These are phyloP conservation scores for Hypomontagnella submonticulosa DNA, from an alignment of 495 filamentous ascomycete species.

Conservation along the genomic window DNA sequence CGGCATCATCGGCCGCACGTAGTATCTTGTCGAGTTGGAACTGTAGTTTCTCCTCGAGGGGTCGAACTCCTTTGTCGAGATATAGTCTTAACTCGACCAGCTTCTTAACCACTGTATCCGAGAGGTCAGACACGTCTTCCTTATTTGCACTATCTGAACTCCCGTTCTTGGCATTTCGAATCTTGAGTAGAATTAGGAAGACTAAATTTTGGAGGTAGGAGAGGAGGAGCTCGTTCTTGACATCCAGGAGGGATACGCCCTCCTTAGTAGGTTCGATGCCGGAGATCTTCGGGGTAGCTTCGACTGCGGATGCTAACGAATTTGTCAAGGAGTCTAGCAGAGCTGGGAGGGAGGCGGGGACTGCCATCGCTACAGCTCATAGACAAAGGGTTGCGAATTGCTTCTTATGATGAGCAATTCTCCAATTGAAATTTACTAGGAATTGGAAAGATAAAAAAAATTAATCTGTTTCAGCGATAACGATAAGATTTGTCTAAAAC, in stretches of 20 bases:
- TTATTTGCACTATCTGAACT: conserved; percentile 38
- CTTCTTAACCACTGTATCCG: conserved; percentile 75
- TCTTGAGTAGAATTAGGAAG: conserved; percentile 85
- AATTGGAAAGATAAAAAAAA: conserved; percentile 11
- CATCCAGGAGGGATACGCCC: conserved; percentile 92
- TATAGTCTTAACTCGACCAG: conserved; percentile 87
- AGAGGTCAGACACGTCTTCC: conserved; percentile 19
- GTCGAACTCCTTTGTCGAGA: conserved; percentile 88
- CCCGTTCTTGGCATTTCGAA: conserved; percentile 66
- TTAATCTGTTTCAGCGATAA: conserved; percentile 26
- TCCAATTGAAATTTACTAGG: conserved; percentile 17
- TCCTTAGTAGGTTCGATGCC: conserved; percentile 73
- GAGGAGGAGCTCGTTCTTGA: conserved; percentile 94
- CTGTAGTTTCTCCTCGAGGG: conserved; percentile 84
- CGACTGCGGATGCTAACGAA: conserved; percentile 68
- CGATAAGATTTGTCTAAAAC: conserved; percentile 25
- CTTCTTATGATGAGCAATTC: neutral
- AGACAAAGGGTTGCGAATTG: neutral
- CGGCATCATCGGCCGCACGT: conserved; percentile 82
- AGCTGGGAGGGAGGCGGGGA: conserved; percentile 61
- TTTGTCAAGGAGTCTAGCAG: conserved; percentile 71
- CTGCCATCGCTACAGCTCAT: conserved; percentile 57
- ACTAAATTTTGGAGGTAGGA: conserved; percentile 95
- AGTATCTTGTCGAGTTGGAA: conserved; percentile 93
- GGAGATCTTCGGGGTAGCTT: conserved; percentile 68